Base-by-base conservation (phyloP, 2,329 filamentous ascomycete genomes). In the Zymoseptoria crescenta region DNA sequence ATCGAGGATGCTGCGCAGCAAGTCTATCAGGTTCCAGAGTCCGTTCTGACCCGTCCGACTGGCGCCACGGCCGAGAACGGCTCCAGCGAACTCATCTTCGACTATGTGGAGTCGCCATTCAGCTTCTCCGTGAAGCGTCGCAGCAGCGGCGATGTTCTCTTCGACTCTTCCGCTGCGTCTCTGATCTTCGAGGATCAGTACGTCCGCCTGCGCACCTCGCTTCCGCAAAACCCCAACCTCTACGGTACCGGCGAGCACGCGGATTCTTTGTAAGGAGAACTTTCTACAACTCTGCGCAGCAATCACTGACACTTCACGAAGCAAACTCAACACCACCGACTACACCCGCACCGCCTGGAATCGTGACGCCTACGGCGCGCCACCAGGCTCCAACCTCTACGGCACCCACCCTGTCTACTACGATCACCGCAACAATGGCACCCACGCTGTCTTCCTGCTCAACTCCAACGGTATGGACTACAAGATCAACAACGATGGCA, bases 241-340 rank as follows among this genome's bases (percentile, higher is more conserved):
- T 94, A 94, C 69, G 89, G 90, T 0, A 79, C 93, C 1, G 89
- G 89, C 41, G 89, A 93, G 74, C 87, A 91, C 70, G 86, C 83
- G 2, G 88, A 92, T 65, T 78, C 84, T 1, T 73, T 73, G 67
- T 69, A 54, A 64, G 67, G 62, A 0, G 28, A 28, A 30, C 50
- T 1, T 49, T 35, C 16, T 4, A 6, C 28, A 57, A 24, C 21
- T 52, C 58, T 59, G 8, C 9, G n/a, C 21, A 9, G 16, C 35
- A 45, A 6, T 13, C 8, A 48, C 58, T 65, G 35, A 65, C 27
- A 6, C 13, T 2, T 35, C 20, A n/a, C 24, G 27, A 8, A 68
- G 65, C 56, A 62, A 57, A 52, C 77, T 91, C 59, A 84, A 85
- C 62, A 87, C 83, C 0, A 84, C 81, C 30, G 82, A 87, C 72